phyloP scores from a whole-genome alignment of 148 eudicot species.

The Chenopodium berlandieri region DNA sequence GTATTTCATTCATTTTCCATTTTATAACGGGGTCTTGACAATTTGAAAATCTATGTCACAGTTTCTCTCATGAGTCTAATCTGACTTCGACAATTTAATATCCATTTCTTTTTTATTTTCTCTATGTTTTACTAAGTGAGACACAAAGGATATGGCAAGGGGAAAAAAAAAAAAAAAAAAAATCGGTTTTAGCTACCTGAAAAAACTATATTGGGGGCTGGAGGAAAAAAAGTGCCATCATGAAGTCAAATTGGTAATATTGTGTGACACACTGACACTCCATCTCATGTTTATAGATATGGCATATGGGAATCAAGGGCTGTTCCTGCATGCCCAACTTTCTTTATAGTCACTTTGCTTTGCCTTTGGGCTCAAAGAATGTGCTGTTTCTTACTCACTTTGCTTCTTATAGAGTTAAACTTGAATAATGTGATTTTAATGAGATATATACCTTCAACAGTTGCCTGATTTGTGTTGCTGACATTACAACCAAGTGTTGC shows the following conservation, averaged over 20 bases:
- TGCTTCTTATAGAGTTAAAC: not conserved
- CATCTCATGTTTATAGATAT: not conserved
- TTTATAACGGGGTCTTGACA: not conserved
- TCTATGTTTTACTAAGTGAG: not conserved
- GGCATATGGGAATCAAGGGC: not conserved
- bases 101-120: not conserved
- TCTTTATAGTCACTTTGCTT: not conserved
- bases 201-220: not conserved
- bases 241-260: not conserved
- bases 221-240: not conserved
- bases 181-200: not conserved
- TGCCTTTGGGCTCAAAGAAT: not conserved
- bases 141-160: not conserved
- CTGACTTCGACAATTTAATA: not conserved
- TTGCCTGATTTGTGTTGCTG: not conserved
- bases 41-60: not conserved
- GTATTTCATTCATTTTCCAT: not conserved
- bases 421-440: not conserved
- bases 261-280: not conserved
- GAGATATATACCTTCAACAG: not conserved
- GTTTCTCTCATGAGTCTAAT: not conserved
- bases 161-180: not conserved
- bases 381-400: not conserved
- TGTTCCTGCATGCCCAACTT: not conserved
- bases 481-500: not conserved